Percentiles rank a stretch among this genome's conserved stretches.
These are phyloP conservation scores for Mycena venus DNA, from an alignment of 768 basidiomycete genomes.

Conservation along the genomic window DNA sequence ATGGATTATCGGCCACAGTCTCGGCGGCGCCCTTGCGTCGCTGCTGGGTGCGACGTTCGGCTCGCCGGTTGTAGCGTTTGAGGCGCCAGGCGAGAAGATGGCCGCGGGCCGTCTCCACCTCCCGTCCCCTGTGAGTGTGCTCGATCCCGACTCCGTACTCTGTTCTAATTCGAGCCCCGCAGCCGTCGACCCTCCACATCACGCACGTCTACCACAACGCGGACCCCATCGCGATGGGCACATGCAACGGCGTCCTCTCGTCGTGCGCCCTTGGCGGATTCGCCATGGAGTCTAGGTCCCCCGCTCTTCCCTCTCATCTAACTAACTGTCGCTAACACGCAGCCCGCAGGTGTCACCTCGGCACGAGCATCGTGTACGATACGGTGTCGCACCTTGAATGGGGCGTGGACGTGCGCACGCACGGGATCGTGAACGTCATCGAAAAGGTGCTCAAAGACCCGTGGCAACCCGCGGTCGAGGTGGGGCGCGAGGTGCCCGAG, in stretches of 20 bases:
- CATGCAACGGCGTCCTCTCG: slow-evolving; percentile 85
- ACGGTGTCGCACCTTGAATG: slow-evolving; percentile 90
- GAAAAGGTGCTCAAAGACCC: slow-evolving; percentile 77
- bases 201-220: slow-evolving; percentile 96
- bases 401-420: slow-evolving; percentile 86
- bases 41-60: slow-evolving; percentile 93
- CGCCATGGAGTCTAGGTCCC: slow-evolving; percentile 82
- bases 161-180: not conserved
- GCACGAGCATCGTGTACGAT: slow-evolving; percentile 90
- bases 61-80: slow-evolving; percentile 87
- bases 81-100: slow-evolving; percentile 89
- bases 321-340: too few species aligned
- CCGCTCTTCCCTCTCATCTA: not conserved
- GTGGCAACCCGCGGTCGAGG: slow-evolving; percentile 76
- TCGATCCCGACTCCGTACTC: not conserved
- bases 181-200: slow-evolving; percentile 84
- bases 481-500: slow-evolving; percentile 74
- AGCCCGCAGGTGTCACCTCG: slow-evolving; percentile 93
- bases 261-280: slow-evolving; percentile 91
- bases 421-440: slow-evolving; percentile 85
- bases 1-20: slow-evolving; percentile 87
- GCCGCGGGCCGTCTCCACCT: slow-evolving; percentile 87
- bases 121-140: slow-evolving; percentile 77
- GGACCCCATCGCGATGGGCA: slow-evolving; percentile 94
- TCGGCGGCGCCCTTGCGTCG: slow-evolving; percentile 82